Evolutionary conservation across 768 basidiomycete genomes (phyloP).

Genomic region (Hydnomerulius pinastri): DNA sequence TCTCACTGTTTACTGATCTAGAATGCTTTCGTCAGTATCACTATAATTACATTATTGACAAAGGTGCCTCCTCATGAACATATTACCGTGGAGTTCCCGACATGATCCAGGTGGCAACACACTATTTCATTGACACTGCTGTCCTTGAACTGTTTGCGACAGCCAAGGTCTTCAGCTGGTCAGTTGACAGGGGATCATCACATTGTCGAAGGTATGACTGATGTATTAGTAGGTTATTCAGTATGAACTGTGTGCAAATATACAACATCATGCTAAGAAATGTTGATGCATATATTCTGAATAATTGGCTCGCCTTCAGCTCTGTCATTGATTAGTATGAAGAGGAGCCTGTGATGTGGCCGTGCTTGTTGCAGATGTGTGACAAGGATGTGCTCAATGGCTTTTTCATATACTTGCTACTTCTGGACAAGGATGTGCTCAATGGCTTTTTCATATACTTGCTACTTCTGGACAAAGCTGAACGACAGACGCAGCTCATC

Average conservation of each 20-base stretch:
- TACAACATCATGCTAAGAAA: constrained; percentile 2
- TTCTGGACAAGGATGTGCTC: no score
- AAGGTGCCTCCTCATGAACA: neutral
- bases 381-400: no score
- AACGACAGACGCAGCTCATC: no score
- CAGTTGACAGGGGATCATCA: neutral
- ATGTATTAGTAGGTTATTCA: constrained; percentile 1
- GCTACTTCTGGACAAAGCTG: no score
- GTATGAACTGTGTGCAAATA: constrained; percentile 9
- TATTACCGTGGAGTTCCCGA: constrained; percentile 18
- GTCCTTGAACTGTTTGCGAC: constrained; percentile 14
- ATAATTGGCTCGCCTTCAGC: no score
- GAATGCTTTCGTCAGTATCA: constrained; percentile 24
- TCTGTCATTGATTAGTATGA: no score
- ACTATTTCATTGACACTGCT: constrained; percentile 15
- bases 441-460: no score
- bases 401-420: no score
- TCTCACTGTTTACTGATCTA: constrained; percentile 13
- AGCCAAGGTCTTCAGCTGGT: constrained; percentile 9
- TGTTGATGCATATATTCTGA: neutral
- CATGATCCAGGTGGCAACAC: constrained; percentile 10
- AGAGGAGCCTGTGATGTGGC: no score
- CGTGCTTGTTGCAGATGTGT: no score
- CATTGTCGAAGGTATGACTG: neutral
- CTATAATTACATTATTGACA: constrained; percentile 4